Percentiles rank a stretch among this genome's conserved stretches.
Conservation (phyloP, 2,329 filamentous ascomycete species). For the Colletotrichum gigasporum region DNA sequence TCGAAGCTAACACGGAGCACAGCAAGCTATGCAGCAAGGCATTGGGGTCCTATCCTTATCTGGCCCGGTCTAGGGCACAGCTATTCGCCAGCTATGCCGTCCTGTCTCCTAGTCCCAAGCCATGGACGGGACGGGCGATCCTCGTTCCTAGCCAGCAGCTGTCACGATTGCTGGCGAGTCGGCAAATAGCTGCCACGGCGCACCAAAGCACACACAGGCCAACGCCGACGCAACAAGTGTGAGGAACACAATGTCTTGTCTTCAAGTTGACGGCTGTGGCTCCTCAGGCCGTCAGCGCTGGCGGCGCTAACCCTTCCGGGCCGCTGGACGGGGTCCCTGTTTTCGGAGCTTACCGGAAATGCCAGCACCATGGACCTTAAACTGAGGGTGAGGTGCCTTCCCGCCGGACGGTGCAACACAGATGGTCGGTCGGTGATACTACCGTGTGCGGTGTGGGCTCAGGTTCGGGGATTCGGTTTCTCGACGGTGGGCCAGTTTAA, state of each 20-base stretch:
- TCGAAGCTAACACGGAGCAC: not conserved
- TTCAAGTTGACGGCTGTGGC: constrained; percentile 21
- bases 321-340: not conserved
- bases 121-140: not conserved
- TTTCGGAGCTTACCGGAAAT: constrained; percentile 24
- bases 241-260: constrained; percentile 18
- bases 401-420: constrained; percentile 1
- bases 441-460: not conserved
- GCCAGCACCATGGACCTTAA: constrained; percentile 18
- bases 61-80: too few relatives aligned
- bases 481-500: not conserved
- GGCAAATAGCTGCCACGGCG: not conserved
- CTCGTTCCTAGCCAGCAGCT: too few relatives aligned
- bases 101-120: constrained; percentile 1
- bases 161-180: too few relatives aligned
- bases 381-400: not conserved
- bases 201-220: constrained; percentile 1
- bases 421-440: too few relatives aligned
- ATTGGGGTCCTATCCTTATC: too few relatives aligned
- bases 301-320: constrained; percentile 18
- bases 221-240: not conserved
- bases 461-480: not conserved
- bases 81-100: too few relatives aligned
- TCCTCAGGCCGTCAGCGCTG: constrained; percentile 4
- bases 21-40: not conserved